Percentiles rank a stretch among this genome's conserved stretches.
These are phyloP conservation scores for Trametes cingulata DNA, from an alignment of 768 basidiomycete genomes.

Conservation along the genomic window DNA sequence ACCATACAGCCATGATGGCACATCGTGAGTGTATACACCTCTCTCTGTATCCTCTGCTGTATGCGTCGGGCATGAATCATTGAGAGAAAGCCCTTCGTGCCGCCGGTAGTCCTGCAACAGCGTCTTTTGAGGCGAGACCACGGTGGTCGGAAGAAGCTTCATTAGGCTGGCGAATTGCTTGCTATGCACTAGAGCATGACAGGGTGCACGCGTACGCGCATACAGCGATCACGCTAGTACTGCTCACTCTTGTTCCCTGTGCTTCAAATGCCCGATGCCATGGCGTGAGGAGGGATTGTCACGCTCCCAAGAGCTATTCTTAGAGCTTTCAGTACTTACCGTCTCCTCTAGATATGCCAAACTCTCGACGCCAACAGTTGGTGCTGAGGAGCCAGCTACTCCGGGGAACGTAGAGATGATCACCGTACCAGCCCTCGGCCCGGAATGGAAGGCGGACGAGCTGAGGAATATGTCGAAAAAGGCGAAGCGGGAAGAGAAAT, in stretches of 20 bases:
- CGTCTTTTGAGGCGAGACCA: no score
- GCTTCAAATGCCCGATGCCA: background rate
- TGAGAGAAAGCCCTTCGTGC: no score
- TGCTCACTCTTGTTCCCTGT: background rate
- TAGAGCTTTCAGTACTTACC: background rate
- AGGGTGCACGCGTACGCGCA: no score
- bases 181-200: no score
- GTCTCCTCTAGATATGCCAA: constrained; percentile 21
- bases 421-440: constrained; percentile 87
- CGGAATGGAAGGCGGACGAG: constrained; percentile 87
- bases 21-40: constrained; percentile 4
- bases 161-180: no score
- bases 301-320: no score
- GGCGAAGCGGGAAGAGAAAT: constrained; percentile 62
- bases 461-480: constrained; percentile 74
- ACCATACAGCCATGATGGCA: constrained; percentile 9
- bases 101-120: no score
- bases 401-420: constrained; percentile 76
- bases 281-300: no score
- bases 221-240: no score
- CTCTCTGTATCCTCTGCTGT: background rate
- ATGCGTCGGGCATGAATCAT: no score
- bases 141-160: no score
- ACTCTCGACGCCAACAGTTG: constrained; percentile 6
- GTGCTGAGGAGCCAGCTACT: constrained; percentile 41